Conservation (phyloP, 345 rosid genomes). For the Lumnitzera littorea region DNA sequence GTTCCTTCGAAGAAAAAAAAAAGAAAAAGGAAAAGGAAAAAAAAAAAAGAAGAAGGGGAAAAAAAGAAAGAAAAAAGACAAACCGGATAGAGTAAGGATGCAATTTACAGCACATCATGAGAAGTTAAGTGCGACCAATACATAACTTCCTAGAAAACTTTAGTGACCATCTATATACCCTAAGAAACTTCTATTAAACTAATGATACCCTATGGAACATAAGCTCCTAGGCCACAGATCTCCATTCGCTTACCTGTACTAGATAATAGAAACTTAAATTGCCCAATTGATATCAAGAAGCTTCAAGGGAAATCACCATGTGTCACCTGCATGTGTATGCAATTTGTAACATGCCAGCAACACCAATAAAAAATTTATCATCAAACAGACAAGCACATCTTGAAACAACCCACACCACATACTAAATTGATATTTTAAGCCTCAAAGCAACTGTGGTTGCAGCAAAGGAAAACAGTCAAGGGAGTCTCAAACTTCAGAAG, state of each 20-base stretch:
- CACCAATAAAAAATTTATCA: slow-evolving; percentile 21
- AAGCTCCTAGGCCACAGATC: slow-evolving; percentile 17
- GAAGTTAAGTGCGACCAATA: slow-evolving; percentile 9
- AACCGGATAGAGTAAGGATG: slow-evolving; percentile 24
- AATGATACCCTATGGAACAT: slow-evolving; percentile 10
- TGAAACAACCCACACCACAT: slow-evolving; percentile 4
- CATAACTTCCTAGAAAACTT: not conserved
- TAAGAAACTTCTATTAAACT: slow-evolving; percentile 5
- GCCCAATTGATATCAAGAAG: slow-evolving; percentile 29
- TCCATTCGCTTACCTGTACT: slow-evolving; percentile 41
- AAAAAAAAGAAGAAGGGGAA: slow-evolving; percentile 2
- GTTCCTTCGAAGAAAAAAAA: slow-evolving; percentile 5
- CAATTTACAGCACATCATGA: slow-evolving; percentile 6
- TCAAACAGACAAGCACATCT: slow-evolving; percentile 7
- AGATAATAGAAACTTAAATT: slow-evolving; percentile 24
- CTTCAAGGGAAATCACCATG: slow-evolving; percentile 32
- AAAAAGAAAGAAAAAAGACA: slow-evolving; percentile 7
- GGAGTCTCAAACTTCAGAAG: not conserved
- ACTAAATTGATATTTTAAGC: not conserved
- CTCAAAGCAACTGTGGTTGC: not conserved
- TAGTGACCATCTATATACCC: slow-evolving; percentile 2
- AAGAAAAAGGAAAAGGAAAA: not conserved
- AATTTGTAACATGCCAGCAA: slow-evolving; percentile 27
- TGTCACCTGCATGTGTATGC: slow-evolving; percentile 43
- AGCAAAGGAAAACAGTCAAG: not conserved